Base-by-base conservation (phyloP, 2,329 filamentous ascomycete species). In the Talaromyces sp. region DNA sequence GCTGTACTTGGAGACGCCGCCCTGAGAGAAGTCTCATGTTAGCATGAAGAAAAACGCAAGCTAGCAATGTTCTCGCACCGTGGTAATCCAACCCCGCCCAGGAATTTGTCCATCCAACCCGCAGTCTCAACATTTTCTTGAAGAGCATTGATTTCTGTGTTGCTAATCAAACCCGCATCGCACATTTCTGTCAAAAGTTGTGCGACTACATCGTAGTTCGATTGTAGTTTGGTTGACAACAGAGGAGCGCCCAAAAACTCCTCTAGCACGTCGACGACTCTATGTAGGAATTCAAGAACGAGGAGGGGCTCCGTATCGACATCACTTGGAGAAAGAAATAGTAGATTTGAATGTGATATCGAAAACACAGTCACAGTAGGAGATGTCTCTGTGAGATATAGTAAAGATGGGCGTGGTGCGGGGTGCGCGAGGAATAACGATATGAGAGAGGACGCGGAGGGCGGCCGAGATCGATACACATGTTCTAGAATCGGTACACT, bases 101-200 rank as follows among this genome's bases (percentile, higher is more conserved):
- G 78, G 56, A 99, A 74, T 74, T 92, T 96, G 64, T 90, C 91
- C 74, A 97, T 84, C 77, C 91, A 88, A 33, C 89, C 91, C 62
- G 96, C 91, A 15, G 95, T 90, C 71, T 97, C 92, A 13, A 99
- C 91, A 13, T 93, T 81, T 70, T 99, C 94, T 66, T 91, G 84
- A 67, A 99, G 76, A 19, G 92, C 90, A 78, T 99, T 97, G 9
- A 89, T 89, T 73, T 99, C 94, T 1, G 93, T 97, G 58, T 91
- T 96, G 68, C 84, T 89, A 36, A 97, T 82, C n/a, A 86, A 83
- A 15, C 94, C 94, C 40, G 87, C 90, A 79, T 99, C 94, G 71
- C 94, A 97, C 89, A 99, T 96, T 76, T 99, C 94, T 61, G 87
- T 90, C 60, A 97, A 80, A 25, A 99, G 78, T 76, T 99, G 94